Conservation (phyloP, 257 asterid species). For the Ballota nigra region DNA sequence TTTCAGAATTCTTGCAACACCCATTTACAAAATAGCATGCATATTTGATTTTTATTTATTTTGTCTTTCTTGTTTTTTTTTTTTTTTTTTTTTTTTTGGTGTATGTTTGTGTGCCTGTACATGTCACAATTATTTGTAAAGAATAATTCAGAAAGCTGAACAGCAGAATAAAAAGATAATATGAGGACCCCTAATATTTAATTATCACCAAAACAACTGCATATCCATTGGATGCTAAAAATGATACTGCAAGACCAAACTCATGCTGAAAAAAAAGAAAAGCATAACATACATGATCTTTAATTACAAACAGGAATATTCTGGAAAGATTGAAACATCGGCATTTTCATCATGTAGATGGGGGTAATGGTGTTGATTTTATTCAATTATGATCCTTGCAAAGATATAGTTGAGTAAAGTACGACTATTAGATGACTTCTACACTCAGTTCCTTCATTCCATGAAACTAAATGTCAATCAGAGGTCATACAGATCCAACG, state of each 20-base stretch:
- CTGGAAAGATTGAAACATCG: neutral
- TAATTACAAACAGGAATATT: neutral
- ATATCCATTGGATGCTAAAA: neutral
- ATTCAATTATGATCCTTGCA: neutral
- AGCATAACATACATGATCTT: neutral
- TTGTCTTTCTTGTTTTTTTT: neutral
- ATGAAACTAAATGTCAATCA: conserved; percentile 2
- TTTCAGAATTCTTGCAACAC: neutral
- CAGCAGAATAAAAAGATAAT: conserved; percentile 7
- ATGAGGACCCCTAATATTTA: neutral
- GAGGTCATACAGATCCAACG: neutral
- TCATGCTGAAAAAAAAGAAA: neutral
- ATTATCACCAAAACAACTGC: conserved; percentile 12
- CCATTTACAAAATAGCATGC: neutral
- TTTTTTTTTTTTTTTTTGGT: neutral
- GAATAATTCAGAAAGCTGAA: conserved; percentile 5
- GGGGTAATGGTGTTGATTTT: neutral
- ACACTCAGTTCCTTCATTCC: conserved; percentile 3
- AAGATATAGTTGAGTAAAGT: neutral
- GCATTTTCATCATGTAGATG: neutral
- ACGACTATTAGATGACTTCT: neutral
- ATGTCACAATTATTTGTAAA: neutral
- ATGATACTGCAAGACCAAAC: neutral
- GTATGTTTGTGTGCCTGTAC: neutral
- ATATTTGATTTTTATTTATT: neutral